Base-by-base conservation (phyloP, 2,329 filamentous ascomycete genomes). In the Rhinocladiella similis region DNA sequence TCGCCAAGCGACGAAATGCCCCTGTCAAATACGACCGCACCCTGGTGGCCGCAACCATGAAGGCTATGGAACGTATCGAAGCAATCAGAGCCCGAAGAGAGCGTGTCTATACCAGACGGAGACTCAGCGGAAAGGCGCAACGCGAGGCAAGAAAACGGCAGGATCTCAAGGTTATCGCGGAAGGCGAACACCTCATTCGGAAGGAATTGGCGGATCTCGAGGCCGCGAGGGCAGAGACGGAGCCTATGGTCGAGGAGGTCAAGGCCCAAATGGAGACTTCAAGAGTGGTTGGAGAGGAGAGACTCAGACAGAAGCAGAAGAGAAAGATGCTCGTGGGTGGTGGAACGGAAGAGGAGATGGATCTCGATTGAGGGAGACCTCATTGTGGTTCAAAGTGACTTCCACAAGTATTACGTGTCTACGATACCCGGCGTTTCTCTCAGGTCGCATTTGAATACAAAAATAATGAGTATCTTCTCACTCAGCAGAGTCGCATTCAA, bases 1-100 rank as follows among this genome's bases (percentile, higher is more conserved):
- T 97, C 77, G 89, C 90, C 61, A 89, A 91, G 65, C 89, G 91
- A 71, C 89, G 94, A 80, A 97, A 99, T 80, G 85, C 95, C 29
- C 94, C 94, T 64, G 85, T 95, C 60, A 90, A 93, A 71, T 99
- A 99, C 85, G 90, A 97, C 83, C 88, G 94, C 74, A 90, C 96
- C 67, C 85, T 96, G 63, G 86, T 96, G 63, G 82, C 84, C 66
- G 91, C 89, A 69, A 97, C 94, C 14, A 82, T 97, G 74, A 85
- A 89, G 71, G 93, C 92, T 65, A 99, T 99, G 91, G 83, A 90
- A 76, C 84, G 93, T 63, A 87, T 97, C 67, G 80, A 84, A 68
- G 92, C 97, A 80, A 93, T 97, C 75, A 82, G 91, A 53, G 75
- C 84, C 56, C 84, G 86, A 71, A 84, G 94, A 70, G 93, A 97